These are phyloP conservation scores for Aspergillus kassunensis DNA, from an alignment of 495 filamentous ascomycete genomes.

Conservation along the genomic window DNA sequence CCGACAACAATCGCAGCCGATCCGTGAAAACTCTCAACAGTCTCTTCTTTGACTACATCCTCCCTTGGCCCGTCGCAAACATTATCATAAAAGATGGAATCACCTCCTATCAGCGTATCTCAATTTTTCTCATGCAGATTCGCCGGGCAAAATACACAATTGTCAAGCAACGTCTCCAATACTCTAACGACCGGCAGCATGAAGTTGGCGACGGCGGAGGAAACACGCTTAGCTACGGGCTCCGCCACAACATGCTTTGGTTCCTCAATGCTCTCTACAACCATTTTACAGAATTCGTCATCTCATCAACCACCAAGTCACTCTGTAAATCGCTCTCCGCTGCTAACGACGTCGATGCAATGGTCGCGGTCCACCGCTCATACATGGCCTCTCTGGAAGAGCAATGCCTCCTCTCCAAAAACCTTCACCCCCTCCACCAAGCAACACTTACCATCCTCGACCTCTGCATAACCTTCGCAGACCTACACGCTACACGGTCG, in stretches of 20 bases:
- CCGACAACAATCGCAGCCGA: constrained; percentile 19
- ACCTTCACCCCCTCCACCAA: constrained; percentile 60
- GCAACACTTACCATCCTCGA: constrained; percentile 63
- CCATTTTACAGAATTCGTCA: constrained; percentile 70
- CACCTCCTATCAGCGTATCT: constrained; percentile 61
- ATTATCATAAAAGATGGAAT: constrained; percentile 63
- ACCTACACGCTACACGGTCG: constrained; percentile 36
- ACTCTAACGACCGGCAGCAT: constrained; percentile 15
- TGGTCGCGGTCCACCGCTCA: constrained; percentile 64
- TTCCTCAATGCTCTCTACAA: constrained; percentile 69
- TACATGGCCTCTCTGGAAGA: constrained; percentile 60
- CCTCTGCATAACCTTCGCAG: constrained; percentile 48
- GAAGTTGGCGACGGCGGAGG: constrained; percentile 24
- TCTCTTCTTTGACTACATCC: constrained; percentile 56
- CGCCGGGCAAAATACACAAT: constrained; percentile 68
- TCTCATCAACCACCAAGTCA: constrained; percentile 51
- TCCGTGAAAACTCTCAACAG: constrained; percentile 50
- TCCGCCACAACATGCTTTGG: constrained; percentile 75
- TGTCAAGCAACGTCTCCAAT: constrained; percentile 48
- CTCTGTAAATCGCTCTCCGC: constrained; percentile 51
- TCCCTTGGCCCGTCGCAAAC: constrained; percentile 86
- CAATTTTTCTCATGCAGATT: constrained; percentile 73
- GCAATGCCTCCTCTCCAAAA: constrained; percentile 62
- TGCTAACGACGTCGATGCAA: constrained; percentile 74
- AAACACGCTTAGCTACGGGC: constrained; percentile 50